phyloP scores from a whole-genome alignment of 2,329 filamentous ascomycete species.

The Tympanopsis confertula region DNA sequence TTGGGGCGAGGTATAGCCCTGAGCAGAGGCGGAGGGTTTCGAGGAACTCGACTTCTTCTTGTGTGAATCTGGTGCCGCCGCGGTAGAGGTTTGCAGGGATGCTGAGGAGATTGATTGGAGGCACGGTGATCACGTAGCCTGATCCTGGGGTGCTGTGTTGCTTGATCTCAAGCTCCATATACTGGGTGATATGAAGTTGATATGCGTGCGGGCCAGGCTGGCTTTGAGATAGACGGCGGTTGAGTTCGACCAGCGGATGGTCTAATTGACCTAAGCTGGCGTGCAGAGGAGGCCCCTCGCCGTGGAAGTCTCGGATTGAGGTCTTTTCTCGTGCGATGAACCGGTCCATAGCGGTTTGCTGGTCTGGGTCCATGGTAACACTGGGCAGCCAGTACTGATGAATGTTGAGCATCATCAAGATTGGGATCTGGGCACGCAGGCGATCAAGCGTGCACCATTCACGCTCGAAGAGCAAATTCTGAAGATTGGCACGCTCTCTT shows the following conservation, averaged over 20 bases:
- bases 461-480: not conserved
- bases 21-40: not conserved
- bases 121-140: too few species aligned
- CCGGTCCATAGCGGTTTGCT: not conserved
- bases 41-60: not conserved
- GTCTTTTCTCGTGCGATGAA: not conserved
- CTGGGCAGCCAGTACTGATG: conserved; percentile 22
- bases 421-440: conserved; percentile 6
- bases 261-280: too few species aligned
- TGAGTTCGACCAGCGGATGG: too few species aligned
- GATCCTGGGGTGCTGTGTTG: too few species aligned
- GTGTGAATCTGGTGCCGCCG: not conserved
- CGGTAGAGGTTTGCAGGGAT: not conserved
- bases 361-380: conserved; percentile 7
- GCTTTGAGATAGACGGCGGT: too few species aligned
- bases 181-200: conserved; percentile 19
- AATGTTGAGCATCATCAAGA: conserved; percentile 15
- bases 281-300: too few species aligned
- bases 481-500: not conserved
- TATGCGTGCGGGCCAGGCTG: conserved; percentile 11
- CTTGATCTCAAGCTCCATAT: conserved; percentile 7
- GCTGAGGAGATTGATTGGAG: not conserved
- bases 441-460: not conserved
- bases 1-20: not conserved
- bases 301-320: too few species aligned